These are phyloP conservation scores for Candida sp. DNA, from an alignment of 1,139 yeast genomes.

Conservation along the genomic window DNA sequence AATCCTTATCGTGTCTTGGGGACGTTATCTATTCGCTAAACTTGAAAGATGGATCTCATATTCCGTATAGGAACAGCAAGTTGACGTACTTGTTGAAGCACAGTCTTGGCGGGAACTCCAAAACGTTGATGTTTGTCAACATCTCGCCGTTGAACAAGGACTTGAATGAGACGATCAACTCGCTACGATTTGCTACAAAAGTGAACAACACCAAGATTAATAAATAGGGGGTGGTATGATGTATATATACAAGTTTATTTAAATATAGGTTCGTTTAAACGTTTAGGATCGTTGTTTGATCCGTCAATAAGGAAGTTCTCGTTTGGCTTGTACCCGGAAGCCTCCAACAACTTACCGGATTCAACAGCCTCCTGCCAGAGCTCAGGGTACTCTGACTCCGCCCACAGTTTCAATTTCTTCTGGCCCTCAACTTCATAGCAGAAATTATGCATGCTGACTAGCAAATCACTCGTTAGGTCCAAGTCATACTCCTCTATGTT, in stretches of 20 bases:
- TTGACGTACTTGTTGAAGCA: slow-evolving; percentile 84
- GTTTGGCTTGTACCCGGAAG: slow-evolving; percentile 37
- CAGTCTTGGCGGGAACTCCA: slow-evolving; percentile 85
- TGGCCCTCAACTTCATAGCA: slow-evolving; percentile 56
- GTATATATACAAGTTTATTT: slow-evolving; percentile 1
- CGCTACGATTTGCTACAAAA: slow-evolving; percentile 88
- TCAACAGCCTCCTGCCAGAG: slow-evolving; percentile 51
- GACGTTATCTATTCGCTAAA: slow-evolving; percentile 87
- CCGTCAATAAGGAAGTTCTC: slow-evolving; percentile 19
- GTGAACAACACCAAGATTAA: slow-evolving; percentile 58
- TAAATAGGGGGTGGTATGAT: slow-evolving; percentile 14
- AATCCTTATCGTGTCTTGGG: slow-evolving; percentile 86
- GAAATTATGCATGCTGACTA: slow-evolving; percentile 65
- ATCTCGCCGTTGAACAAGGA: slow-evolving; percentile 71
- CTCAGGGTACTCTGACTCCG: slow-evolving; percentile 40
- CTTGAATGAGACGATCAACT: slow-evolving; percentile 78
- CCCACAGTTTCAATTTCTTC: slow-evolving; percentile 56
- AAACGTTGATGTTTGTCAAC: slow-evolving; percentile 94
- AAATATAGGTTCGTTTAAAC: slow-evolving; percentile 3
- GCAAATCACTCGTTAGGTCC: slow-evolving; percentile 50
- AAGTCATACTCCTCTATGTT: slow-evolving; percentile 58
- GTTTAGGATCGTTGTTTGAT: slow-evolving; percentile 7
- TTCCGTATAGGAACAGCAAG: slow-evolving; percentile 61
- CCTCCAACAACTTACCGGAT: slow-evolving; percentile 42
- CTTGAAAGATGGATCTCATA: slow-evolving; percentile 32